Base-by-base conservation (phyloP, 257 asterid species). In the Solanum virginianum region DNA sequence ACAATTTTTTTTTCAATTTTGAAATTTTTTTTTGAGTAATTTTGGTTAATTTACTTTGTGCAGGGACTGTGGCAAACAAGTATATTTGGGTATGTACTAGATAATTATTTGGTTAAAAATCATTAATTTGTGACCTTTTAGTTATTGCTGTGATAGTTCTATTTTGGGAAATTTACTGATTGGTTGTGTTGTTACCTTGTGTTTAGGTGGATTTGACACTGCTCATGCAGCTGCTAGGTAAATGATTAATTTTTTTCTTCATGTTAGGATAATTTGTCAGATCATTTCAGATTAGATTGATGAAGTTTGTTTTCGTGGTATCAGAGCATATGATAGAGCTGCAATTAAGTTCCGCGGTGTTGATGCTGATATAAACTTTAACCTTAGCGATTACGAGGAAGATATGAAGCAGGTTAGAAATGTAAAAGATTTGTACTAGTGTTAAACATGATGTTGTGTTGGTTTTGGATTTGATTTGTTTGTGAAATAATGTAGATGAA, bases 221-320 rank as follows among this genome's bases (percentile, higher is more conserved):
- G 96, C 98, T 84, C 92, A 90, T 82, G 90, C 94, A 43, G 98
- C 98, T 2, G 98, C 98, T 43, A 94, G 98, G 98, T 94, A 88
- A 84, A 43, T 0, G 45, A 43, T 57, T 49, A 24, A 59, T 10
- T 36, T 3, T 17, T 20, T n/a, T 32, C 36, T 22, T 51, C 11
- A 14, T 26, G 22, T 66, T 29, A 4, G 13, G 8, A 77, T 15
- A 77, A 6, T 53, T 75, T 14, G 10, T 77, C 10, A 26, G 5
- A 51, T 77, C 47, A 24, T 51, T 77, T 77, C 15, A 51, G 63
- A 55, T 70, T 53, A 26, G 2, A 77, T 79, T 53, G 11, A 79
- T 29, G 49, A 53, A 79, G 2, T 53, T 26, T 70, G 8, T 79
- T 17, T 79, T 12, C 13, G n/a, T 79, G 83, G 49, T 79, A 53